Evolutionary conservation across 1,139 yeast species (phyloP), one percentile per base, ranked within the genome.

Genomic region (Candida sp.): DNA sequence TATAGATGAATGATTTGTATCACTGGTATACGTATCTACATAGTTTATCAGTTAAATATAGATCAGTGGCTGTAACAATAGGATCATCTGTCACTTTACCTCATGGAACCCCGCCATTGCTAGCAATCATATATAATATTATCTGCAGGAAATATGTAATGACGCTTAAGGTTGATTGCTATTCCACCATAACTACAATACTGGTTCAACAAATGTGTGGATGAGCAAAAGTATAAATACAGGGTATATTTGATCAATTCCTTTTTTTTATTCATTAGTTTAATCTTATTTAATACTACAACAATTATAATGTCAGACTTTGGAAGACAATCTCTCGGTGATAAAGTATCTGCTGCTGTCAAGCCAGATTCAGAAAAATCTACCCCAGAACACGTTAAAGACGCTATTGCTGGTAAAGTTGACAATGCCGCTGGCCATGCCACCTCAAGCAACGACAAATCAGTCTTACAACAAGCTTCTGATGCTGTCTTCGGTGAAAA

Each of bases 361-460:
- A 70, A 60, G 52, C 77, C 77, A 57, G 73, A 71, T 54, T 66
- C 73, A 41, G 63, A 70, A 57, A 72, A 72, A 64, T 52, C 69
- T 43, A 63, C 68, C 44, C 50, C 62, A 35, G 72, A 69, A 55
- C 62, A 67, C 53, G 61, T 65, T 41, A 65, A 60, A 56, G 77
- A 72, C 60, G 49, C 58, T 36, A 62, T 67, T 44, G 63, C 72
- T 47, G 71, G 65, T 49, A 48, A 50, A 21, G 51, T 59, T 42
- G 77, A 72, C 58, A 58, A 63, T 45, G 55, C 64, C 44, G 70
- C 63, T 55, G 76, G 72, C 47, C 59, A 66, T 49, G 57, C 50
- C 54, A 58, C 66, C 41, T 56, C 68, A 33, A 60, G 58, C 45
- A 57, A 61, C 43, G 65, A 64, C 54, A 72, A 72, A 62, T 64